These are phyloP conservation scores for Venturia oleaginea DNA, from an alignment of 2,329 filamentous ascomycete genomes.

Conservation along the genomic window DNA sequence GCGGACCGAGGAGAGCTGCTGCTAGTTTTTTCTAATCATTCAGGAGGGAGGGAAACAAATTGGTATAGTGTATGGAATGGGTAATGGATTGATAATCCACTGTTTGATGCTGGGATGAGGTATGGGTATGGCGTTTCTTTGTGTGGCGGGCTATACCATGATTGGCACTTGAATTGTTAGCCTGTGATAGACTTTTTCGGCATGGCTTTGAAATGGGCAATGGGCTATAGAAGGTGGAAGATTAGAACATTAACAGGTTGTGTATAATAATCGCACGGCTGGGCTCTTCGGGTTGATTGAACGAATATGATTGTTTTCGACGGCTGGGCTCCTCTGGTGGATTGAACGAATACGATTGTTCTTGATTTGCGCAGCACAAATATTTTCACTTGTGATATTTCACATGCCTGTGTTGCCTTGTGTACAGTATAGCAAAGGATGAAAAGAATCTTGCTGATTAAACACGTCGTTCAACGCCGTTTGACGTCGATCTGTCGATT, in stretches of 20 bases:
- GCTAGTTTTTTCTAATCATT: slow-evolving; percentile 20
- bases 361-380: background rate
- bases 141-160: background rate
- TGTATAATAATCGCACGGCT: background rate
- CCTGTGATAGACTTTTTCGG: background rate
- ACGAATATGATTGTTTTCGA: background rate
- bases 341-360: background rate
- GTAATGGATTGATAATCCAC: background rate
- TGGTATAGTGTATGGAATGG: background rate
- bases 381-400: too few species aligned
- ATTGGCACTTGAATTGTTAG: background rate
- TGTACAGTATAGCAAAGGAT: too few species aligned
- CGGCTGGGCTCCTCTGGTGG: background rate
- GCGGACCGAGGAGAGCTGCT: slow-evolving; percentile 22
- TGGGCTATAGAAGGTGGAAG: background rate
- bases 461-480: too few species aligned
- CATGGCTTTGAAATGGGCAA: background rate
- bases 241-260: background rate
- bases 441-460: too few species aligned
- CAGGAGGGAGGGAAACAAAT: background rate
- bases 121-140: background rate
- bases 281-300: background rate
- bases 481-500: too few species aligned
- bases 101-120: background rate
- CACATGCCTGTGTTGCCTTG: too few species aligned